A percentile compares a stretch with the other conserved stretches of the same genome.
Evolutionary conservation across 140 eudicot genomes (phyloP).

Genomic region (Oenanthe javanica): DNA sequence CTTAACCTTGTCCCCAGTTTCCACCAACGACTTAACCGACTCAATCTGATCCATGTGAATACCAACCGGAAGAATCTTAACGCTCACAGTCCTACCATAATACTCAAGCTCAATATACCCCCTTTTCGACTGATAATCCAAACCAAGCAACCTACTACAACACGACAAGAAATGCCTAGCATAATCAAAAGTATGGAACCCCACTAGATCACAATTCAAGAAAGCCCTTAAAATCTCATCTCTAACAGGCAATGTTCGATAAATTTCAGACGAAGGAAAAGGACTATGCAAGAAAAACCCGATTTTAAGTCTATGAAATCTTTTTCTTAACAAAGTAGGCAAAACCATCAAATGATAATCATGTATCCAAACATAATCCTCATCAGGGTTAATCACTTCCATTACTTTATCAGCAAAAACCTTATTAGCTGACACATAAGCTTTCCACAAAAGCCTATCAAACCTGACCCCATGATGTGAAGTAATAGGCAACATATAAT

Average conservation of each 20-base stretch:
- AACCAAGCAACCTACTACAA: conserved; percentile 85
- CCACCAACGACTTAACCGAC: conserved; percentile 32
- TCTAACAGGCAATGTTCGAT: conserved; percentile 68
- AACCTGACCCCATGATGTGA: conserved; percentile 51
- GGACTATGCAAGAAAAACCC: conserved; percentile 74
- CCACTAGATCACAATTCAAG: conserved; percentile 73
- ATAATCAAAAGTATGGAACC: conserved; percentile 83
- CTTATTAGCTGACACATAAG: conserved; percentile 72
- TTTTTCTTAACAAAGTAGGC: conserved; percentile 64
- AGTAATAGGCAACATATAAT: conserved; percentile 71
- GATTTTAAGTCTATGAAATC: conserved; percentile 51
- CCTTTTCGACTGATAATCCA: conserved; percentile 78
- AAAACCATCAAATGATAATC: conserved; percentile 81
- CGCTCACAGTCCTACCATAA: conserved; percentile 91
- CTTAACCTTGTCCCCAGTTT: conserved; percentile 34
- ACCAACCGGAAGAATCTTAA: conserved; percentile 83
- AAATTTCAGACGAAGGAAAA: conserved; percentile 69
- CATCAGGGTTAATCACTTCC: conserved; percentile 79
- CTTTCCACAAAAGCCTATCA: conserved; percentile 57
- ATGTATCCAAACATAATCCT: conserved; percentile 87
- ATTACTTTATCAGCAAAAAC: conserved; percentile 64
- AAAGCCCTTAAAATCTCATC: conserved; percentile 62
- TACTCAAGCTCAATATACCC: conserved; percentile 87
- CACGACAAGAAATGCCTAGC: conserved; percentile 88
- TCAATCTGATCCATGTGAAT: conserved; percentile 76